Percentiles rank a stretch among this genome's conserved stretches.
Conservation (phyloP, 148 eudicot species). For the Polygonum aviculare region DNA sequence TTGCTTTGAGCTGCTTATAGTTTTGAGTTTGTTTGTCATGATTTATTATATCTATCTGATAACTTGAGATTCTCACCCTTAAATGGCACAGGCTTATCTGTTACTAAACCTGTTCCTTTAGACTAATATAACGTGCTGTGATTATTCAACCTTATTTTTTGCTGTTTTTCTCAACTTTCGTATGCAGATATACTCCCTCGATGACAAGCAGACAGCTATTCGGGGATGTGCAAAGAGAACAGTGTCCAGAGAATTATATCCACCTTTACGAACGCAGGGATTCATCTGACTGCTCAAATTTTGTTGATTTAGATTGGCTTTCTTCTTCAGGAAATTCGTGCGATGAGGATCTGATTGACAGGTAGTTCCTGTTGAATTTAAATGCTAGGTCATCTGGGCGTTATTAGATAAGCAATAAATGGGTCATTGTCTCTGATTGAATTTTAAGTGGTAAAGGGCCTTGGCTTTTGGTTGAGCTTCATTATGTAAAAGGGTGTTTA, state of each 20-base stretch:
- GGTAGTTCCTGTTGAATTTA: constrained; percentile 31
- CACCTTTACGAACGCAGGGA: constrained; percentile 31
- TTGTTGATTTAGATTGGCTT: constrained; percentile 84
- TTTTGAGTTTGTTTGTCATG: background rate
- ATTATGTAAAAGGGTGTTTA: background rate
- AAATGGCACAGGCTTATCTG: background rate
- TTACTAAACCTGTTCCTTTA: background rate
- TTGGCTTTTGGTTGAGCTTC: background rate
- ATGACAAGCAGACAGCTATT: constrained; percentile 46
- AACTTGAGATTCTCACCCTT: background rate
- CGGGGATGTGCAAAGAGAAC: constrained; percentile 51
- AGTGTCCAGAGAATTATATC: constrained; percentile 31
- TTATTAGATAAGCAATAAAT: background rate
- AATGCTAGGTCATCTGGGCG: background rate
- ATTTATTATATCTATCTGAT: constrained; percentile 1
- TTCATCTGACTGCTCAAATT: constrained; percentile 69
- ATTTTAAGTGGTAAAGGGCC: background rate
- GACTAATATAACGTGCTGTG: background rate
- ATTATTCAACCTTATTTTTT: background rate
- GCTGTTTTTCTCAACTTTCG: background rate
- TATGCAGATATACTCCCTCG: constrained; percentile 38
- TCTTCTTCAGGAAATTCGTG: constrained; percentile 86
- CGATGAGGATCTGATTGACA: constrained; percentile 65
- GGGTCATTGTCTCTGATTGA: background rate
- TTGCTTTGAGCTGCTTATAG: background rate